A percentile compares a stretch with the other conserved stretches of the same genome.
phyloP scores from a whole-genome alignment of 768 basidiomycete genomes.

The Leccinum imitatum region DNA sequence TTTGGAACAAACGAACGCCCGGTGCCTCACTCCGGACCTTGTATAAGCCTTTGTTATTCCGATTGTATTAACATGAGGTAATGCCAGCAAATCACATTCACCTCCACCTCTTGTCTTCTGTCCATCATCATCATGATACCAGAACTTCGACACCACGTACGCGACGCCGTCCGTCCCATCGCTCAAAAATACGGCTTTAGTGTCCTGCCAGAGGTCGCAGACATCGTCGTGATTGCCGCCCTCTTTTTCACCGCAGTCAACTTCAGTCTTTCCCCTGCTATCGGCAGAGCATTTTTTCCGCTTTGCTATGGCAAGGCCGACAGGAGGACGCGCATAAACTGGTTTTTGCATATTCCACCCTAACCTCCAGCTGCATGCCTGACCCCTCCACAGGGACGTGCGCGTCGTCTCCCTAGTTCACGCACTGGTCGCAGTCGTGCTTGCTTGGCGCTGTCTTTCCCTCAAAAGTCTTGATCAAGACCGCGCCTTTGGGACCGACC shows the following conservation, averaged over 20 bases:
- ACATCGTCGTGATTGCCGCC: conserved; percentile 53
- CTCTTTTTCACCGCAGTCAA: conserved; percentile 59
- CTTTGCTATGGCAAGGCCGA: conserved; percentile 48
- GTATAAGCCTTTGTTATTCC: conserved; percentile 13
- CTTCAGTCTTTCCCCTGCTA: conserved; percentile 52
- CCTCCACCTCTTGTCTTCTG: background rate
- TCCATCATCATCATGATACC: conserved; percentile 24
- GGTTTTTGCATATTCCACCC: conserved; percentile 37
- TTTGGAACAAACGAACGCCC: conserved; percentile 12
- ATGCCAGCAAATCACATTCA: background rate
- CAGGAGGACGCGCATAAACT: conserved; percentile 53
- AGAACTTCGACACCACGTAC: conserved; percentile 30
- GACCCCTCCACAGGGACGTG: conserved; percentile 50
- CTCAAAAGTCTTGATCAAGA: conserved; percentile 51
- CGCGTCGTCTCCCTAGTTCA: conserved; percentile 75
- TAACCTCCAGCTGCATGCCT: background rate
- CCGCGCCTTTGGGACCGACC: conserved; percentile 76
- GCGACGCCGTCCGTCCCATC: conserved; percentile 30
- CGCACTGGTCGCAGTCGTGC: conserved; percentile 62
- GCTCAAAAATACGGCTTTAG: conserved; percentile 45
- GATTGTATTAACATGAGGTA: conserved; percentile 17
- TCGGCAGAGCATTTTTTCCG: conserved; percentile 49
- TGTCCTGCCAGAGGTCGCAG: conserved; percentile 54
- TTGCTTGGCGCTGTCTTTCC: conserved; percentile 55
- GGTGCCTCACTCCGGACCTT: background rate